Conservation (phyloP, 192 early-diverging fungal species). For the Podila minutissima region DNA sequence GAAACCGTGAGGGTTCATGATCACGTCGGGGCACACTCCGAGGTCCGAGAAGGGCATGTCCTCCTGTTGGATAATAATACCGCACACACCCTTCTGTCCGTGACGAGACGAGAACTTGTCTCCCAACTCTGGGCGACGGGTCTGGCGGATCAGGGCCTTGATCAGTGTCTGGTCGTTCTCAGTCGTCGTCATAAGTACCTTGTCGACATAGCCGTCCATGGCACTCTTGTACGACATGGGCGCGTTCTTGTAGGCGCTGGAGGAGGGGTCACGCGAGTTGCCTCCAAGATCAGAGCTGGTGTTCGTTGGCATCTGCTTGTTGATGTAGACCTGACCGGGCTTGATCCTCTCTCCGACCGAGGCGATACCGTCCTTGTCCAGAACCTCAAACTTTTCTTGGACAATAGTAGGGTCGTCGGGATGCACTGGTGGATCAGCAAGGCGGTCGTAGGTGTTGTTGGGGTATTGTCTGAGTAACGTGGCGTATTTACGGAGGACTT, state of each 20-base stretch:
- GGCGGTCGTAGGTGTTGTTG: conserved; percentile 86
- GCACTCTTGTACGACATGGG: conserved; percentile 92
- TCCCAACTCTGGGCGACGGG: conserved; percentile 93
- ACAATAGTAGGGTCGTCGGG: conserved; percentile 36
- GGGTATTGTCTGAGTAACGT: conserved; percentile 89
- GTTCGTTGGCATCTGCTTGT: conserved; percentile 90
- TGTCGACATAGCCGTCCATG: conserved; percentile 90
- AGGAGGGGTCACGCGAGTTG: conserved; percentile 57
- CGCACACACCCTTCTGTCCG: conserved; percentile 98
- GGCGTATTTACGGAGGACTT: conserved; percentile 90
- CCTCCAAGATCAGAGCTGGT: conserved; percentile 66
- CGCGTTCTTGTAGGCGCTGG: conserved; percentile 68
- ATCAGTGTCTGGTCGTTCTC: conserved; percentile 92
- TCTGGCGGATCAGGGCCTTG: conserved; percentile 92
- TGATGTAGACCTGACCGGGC: conserved; percentile 77
- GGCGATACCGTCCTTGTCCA: conserved; percentile 94
- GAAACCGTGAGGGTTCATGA: conserved; percentile 99
- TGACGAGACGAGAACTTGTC: conserved; percentile 99
- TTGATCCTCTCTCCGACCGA: conserved; percentile 83
- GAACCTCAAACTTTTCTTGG: conserved; percentile 68
- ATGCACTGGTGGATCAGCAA: conserved; percentile 69
- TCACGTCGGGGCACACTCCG: conserved; percentile 93
- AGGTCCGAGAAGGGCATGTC: conserved; percentile 97
- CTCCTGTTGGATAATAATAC: conserved; percentile 96
- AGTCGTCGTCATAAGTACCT: conserved; percentile 92